A percentile compares a stretch with the other conserved stretches of the same genome.
phyloP scores from a whole-genome alignment of 768 basidiomycete genomes.

The Mycena vitilis region DNA sequence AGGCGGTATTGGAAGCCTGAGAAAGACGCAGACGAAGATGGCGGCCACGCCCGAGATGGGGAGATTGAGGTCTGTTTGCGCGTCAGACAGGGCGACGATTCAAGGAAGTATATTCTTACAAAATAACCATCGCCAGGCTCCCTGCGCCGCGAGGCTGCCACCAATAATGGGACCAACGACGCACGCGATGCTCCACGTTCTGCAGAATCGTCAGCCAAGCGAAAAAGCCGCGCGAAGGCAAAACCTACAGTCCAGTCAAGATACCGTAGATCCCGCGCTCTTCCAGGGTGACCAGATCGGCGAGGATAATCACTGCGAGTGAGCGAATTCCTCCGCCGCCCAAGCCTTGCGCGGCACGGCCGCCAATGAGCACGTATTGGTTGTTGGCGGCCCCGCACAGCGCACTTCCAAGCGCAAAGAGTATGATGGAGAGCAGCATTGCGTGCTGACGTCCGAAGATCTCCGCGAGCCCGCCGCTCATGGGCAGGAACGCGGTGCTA shows the following conservation, averaged over 20 bases:
- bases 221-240: background rate
- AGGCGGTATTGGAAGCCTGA: conserved; percentile 48
- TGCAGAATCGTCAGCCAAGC: conserved; percentile 16
- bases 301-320: conserved; percentile 44
- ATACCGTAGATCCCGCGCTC: conserved; percentile 47
- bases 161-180: conserved; percentile 49
- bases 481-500: conserved; percentile 51
- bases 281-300: conserved; percentile 48
- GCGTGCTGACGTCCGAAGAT: conserved; percentile 45
- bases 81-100: background rate
- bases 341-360: conserved; percentile 25
- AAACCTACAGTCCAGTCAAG: conserved; percentile 43
- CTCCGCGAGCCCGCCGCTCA: conserved; percentile 48
- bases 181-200: conserved; percentile 48
- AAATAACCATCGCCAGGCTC: conserved; percentile 56
- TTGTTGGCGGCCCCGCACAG: conserved; percentile 47
- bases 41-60: conserved; percentile 47
- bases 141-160: conserved; percentile 45
- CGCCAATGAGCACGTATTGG: conserved; percentile 45
- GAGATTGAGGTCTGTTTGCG: conserved; percentile 50
- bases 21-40: conserved; percentile 42
- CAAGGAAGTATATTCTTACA: conserved; percentile 37
- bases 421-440: conserved; percentile 37
- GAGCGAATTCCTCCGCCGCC: conserved; percentile 27
- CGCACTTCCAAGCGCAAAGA: conserved; percentile 46